Conservation (phyloP, 192 early-diverging fungal species). For the Podila clonocystis region DNA sequence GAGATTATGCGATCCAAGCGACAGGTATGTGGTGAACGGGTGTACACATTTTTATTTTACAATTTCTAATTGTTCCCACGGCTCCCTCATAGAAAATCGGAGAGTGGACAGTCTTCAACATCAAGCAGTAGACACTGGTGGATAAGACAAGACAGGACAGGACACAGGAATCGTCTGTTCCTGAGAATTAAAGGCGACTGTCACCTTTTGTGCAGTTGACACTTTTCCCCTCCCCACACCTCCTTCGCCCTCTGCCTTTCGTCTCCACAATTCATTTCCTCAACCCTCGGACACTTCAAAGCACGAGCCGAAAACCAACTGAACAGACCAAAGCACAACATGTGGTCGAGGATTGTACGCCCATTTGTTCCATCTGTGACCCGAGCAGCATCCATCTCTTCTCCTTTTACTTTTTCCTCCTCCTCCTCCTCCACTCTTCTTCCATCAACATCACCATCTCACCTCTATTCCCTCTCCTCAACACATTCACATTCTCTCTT, state of each 20-base stretch:
- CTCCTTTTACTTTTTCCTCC: background rate
- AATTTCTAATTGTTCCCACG: conserved; percentile 15
- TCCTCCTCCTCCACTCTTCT: background rate
- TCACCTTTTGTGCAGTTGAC: no score
- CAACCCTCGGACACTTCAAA: no score
- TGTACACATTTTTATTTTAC: background rate
- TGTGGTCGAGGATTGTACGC: no score
- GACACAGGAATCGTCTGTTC: background rate
- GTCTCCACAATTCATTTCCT: no score
- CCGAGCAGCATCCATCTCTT: background rate
- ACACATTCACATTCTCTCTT: no score
- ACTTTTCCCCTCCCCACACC: no score
- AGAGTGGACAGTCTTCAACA: conserved; percentile 32
- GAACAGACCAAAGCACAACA: no score
- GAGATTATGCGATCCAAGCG: conserved; percentile 36
- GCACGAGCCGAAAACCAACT: no score
- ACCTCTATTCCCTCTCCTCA: no score
- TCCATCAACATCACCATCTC: background rate
- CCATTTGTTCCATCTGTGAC: no score
- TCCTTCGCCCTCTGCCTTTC: no score
- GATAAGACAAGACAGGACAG: background rate
- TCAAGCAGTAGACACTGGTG: background rate
- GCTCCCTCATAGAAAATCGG: conserved; percentile 26
- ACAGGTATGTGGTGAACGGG: conserved; percentile 7
- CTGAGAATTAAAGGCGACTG: no score